These are phyloP conservation scores for Pseudisothecium myosuroides DNA, from an alignment of 225 moss, liverwort and hornwort species.

Conservation along the genomic window DNA sequence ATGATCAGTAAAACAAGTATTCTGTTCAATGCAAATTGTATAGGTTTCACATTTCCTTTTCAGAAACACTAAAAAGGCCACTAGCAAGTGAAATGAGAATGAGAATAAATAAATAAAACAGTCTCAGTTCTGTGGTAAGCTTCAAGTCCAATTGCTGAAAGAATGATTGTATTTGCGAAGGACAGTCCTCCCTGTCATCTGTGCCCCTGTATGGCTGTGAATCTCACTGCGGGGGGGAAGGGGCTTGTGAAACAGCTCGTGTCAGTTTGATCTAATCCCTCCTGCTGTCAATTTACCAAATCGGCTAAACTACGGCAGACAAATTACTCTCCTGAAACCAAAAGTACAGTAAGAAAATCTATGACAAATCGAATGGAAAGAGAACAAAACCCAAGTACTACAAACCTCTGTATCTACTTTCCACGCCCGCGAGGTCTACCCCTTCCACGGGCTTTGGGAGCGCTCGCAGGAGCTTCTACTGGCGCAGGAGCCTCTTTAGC, in stretches of 20 bases:
- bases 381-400: not conserved
- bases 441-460: conserved; percentile 40
- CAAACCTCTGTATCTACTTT: conserved; percentile 13
- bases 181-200: conserved; percentile 6
- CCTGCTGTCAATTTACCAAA: conserved; percentile 21
- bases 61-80: not conserved
- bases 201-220: conserved; percentile 6
- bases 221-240: not conserved
- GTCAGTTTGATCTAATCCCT: conserved; percentile 9
- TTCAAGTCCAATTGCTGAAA: conserved; percentile 25
- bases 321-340: not conserved
- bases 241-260: not conserved
- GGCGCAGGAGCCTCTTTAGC: conserved; percentile 9
- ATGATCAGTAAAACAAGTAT: not conserved
- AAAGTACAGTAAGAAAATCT: not conserved
- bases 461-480: conserved; percentile 8
- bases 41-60: not conserved
- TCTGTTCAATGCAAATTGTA: not conserved
- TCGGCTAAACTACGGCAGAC: conserved; percentile 14
- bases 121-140: not conserved
- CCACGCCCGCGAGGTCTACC: conserved; percentile 56
- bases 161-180: conserved; percentile 21
- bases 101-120: not conserved
- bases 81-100: not conserved
- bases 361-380: conserved; percentile 6